Evolutionary conservation across 257 asterid genomes (phyloP).

Genomic region (Agastache rugosa): DNA sequence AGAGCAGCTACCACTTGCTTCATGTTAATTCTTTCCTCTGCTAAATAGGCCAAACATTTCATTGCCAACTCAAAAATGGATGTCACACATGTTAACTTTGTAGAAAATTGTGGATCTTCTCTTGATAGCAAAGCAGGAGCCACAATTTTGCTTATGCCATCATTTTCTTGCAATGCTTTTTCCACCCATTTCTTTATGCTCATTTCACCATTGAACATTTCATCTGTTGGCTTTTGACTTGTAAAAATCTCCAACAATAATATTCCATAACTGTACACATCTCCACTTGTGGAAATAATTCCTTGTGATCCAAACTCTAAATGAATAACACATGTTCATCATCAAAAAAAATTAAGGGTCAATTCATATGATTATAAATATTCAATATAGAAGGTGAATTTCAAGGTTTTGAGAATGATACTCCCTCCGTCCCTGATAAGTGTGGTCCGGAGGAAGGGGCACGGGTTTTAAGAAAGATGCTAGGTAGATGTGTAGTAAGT

Average conservation of each 20-base stretch:
- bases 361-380: not conserved
- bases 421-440: too few species aligned
- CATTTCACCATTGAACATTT: not conserved
- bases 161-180: not conserved
- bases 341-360: not conserved
- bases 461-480: too few species aligned
- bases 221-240: not conserved
- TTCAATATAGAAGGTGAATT: too few species aligned
- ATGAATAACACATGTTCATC: not conserved
- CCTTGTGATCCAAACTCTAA: not conserved
- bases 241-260: not conserved
- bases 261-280: not conserved
- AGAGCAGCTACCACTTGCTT: not conserved
- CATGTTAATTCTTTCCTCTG: slow-evolving; percentile 1
- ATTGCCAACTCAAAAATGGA: slow-evolving; percentile 2
- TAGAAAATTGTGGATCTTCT: not conserved
- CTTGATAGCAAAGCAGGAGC: not conserved
- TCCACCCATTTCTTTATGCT: slow-evolving; percentile 2
- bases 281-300: not conserved
- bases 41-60: slow-evolving; percentile 1
- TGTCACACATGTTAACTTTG: not conserved
- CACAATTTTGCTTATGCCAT: not conserved
- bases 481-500: too few species aligned
- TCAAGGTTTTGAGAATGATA: not conserved
- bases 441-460: too few species aligned